phyloP scores from a whole-genome alignment of 208 protist genomes.

The Acanthamoeba rhysodes region DNA sequence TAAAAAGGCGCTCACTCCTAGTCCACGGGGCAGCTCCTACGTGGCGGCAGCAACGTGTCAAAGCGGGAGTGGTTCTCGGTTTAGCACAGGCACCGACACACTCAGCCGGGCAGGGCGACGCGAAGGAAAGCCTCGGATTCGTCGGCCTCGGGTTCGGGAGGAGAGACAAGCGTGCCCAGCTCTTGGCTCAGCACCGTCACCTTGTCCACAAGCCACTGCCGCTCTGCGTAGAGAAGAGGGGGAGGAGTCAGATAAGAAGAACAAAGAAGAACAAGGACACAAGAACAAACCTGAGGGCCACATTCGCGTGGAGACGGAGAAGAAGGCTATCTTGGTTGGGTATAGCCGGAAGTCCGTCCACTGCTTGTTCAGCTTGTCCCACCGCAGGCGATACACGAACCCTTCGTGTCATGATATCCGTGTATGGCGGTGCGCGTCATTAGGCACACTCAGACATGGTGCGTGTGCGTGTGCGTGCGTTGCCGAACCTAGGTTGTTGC shows the following conservation, averaged over 20 bases:
- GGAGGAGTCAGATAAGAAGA: not conserved
- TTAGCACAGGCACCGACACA: too few relatives aligned
- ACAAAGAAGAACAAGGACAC: not conserved
- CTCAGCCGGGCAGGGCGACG: too few relatives aligned
- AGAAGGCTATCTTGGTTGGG: not conserved
- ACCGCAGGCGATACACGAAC: constrained; percentile 7
- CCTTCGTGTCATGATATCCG: not conserved
- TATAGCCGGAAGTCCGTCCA: not conserved
- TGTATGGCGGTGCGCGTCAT: too few relatives aligned
- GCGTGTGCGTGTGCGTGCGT: not conserved
- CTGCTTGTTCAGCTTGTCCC: not conserved
- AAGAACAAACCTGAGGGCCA: not conserved
- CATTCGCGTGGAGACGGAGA: constrained; percentile 18
- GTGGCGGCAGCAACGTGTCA: too few relatives aligned
- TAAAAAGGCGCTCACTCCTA: too few relatives aligned
- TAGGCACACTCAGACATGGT: too few relatives aligned
- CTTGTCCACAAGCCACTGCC: constrained; percentile 2
- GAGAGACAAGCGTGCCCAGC: not conserved
- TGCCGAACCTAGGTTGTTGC: constrained; percentile 13
- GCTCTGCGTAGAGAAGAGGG: not conserved
- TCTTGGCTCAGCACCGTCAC: not conserved
- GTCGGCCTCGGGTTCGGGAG: too few relatives aligned
- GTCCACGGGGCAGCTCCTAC: too few relatives aligned
- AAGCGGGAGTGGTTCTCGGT: too few relatives aligned
- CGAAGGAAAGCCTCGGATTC: too few relatives aligned